Evolutionary conservation across 345 rosid genomes (phyloP), one percentile per base, ranked within the genome.

Genomic region (Turritis glabra): DNA sequence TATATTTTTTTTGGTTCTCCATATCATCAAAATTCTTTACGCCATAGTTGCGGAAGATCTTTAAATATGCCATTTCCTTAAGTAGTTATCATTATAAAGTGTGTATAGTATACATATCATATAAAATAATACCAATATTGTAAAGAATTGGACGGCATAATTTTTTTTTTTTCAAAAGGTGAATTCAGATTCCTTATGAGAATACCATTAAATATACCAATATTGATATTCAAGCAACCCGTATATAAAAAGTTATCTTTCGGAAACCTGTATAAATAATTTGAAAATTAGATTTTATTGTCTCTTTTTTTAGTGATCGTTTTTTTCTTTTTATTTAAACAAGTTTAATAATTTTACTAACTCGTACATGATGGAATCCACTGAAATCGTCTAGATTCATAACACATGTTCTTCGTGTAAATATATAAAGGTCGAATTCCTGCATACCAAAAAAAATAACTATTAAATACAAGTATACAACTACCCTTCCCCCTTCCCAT

Each of bases 81-180:
- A 76, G 71, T 76, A 71, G 80, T 69, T 76, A 76, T 76, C 80
- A 76, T 76, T 61, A 63, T 26, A 69, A 76, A 76, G 75, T 69
- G 59, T 63, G 52, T 75, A 51, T 68, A 48, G 55, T 68, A 50
- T 38, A 51, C 32, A 63, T 43, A 61, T 69, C 52, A 63, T 70
- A 69, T 44, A 54, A 51, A 69, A 43, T 48, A 35, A 29, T 53
- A 52, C 27, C 52, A 76, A 69, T 61, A 11, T 52, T 61, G 22
- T 30, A 30, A 59, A 32, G 29, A 53, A 32, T 53, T 69, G 75
- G 59, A 43, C 32, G 58, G 48, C 59, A 76, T 53, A 69, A 8
- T 27, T 60, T 52, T 4, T 8, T 7, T 65, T 22, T 22, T 40
- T 14, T 58, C 15, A 51, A 65, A 74, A 74, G 25, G 32, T 47